Conservation (phyloP, 2,329 filamentous ascomycete species). For the Hysterium pulicare region DNA sequence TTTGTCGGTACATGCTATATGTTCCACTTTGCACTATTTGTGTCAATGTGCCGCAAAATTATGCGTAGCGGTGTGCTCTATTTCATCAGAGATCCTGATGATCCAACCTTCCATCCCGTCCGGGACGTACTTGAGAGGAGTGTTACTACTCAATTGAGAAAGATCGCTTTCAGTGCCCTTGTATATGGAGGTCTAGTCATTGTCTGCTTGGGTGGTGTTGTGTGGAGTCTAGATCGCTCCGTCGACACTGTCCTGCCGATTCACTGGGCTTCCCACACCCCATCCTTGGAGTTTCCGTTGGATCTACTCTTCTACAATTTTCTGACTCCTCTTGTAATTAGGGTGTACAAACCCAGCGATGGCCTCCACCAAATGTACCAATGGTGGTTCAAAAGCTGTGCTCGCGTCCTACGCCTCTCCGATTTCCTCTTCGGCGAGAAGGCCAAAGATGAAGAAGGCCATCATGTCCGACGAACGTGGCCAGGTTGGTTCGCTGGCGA, state of each 20-base stretch:
- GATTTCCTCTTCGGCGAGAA: constrained; percentile 92
- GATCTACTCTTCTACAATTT: constrained; percentile 97
- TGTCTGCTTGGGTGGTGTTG: constrained; percentile 88
- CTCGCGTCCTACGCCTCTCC: constrained; percentile 73
- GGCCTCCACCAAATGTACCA: constrained; percentile 80
- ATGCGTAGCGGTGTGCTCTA: constrained; percentile 94
- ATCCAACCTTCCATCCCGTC: constrained; percentile 96
- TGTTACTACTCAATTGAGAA: constrained; percentile 86
- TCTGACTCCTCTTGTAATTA: constrained; percentile 82
- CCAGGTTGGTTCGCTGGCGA: constrained; percentile 49
- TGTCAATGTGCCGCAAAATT: constrained; percentile 98
- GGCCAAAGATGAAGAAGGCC: constrained; percentile 75
- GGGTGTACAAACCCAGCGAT: constrained; percentile 80
- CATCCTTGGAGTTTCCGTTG: constrained; percentile 88
- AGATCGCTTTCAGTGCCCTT: constrained; percentile 92
- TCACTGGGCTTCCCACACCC: constrained; percentile 88
- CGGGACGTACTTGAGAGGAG: constrained; percentile 93
- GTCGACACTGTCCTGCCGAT: constrained; percentile 77
- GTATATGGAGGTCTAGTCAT: constrained; percentile 94
- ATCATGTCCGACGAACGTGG: constrained; percentile 61
- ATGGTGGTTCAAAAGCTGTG: constrained; percentile 94
- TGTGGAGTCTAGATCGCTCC: constrained; percentile 77
- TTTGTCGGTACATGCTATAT: constrained; percentile 98
- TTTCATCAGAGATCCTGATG: constrained; percentile 96
- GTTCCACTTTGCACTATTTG: constrained; percentile 98